Evolutionary conservation across 2,329 filamentous ascomycete genomes (phyloP), one percentile per base, ranked within the genome.

Genomic region (Diaporthe australafricana): DNA sequence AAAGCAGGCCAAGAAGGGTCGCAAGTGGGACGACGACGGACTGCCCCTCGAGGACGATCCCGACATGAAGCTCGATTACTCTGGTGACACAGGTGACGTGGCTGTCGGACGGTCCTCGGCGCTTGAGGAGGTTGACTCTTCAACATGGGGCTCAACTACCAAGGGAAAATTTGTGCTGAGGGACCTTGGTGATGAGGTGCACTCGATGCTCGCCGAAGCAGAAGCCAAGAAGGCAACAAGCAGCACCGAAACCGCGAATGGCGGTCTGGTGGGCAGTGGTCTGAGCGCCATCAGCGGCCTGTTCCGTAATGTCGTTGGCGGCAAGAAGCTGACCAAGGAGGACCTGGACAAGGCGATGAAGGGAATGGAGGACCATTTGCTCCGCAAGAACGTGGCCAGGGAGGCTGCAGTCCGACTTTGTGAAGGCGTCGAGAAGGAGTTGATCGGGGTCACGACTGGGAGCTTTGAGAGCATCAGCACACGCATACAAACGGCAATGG

Each of bases 121-220:
- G 12, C 83, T 97, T 3, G 93, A 97, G 77, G 89, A 90, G 52
- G 91, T 98, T 40, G 91, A 94, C 74, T 88, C 93, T 65, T 90
- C 92, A 16, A 91, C 93, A 1, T 98, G 95, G 94, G 96, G 96
- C 45, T 93, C 89, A 45, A 92, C 90, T 78, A 97, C 93, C 67
- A 95, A 96, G 83, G 96, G 96, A 66, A 94, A 98, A 79, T 99
- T 98, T 78, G 92, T 98, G 62, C 85, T 99, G 75, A 97, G 94
- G 79, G 96, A 99, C 78, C 84, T 99, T 8, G 96, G 95, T 73
- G 94, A 98, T 76, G 95, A 99, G 82, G 94, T 99, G 20, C 92
- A 98, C 77, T 92, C 91, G 45, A 98, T 99, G 70, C 87, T 99
- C 55, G 90, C 94, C 42, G 90, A 92, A 27, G 94, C 94, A n/a